These are phyloP conservation scores for Lepiota brunneoincarnata DNA, from an alignment of 768 basidiomycete species.

Conservation along the genomic window DNA sequence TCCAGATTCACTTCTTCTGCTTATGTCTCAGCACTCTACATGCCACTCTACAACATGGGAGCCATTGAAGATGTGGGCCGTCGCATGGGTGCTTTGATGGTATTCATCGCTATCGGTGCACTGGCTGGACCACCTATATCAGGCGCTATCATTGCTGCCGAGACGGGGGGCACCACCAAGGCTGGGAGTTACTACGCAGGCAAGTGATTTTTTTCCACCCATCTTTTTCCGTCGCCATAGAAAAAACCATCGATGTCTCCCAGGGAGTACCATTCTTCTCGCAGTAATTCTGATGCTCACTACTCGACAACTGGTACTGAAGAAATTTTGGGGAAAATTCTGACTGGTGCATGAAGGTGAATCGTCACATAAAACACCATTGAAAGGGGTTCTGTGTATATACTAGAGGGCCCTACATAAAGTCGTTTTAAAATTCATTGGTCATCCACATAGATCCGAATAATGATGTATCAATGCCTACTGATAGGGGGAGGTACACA, in stretches of 20 bases:
- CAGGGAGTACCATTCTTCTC: slow-evolving; percentile 32
- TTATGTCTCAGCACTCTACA: slow-evolving; percentile 43
- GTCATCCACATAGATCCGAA: too few species aligned
- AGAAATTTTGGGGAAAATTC: slow-evolving; percentile 38
- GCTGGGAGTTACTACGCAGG: slow-evolving; percentile 51
- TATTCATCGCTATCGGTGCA: slow-evolving; percentile 50
- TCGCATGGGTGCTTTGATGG: slow-evolving; percentile 53
- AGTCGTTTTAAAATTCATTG: too few species aligned
- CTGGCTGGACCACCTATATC: slow-evolving; percentile 63
- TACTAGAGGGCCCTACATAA: too few species aligned
- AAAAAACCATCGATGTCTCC: neutral
- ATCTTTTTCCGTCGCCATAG: neutral
- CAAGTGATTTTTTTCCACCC: too few species aligned
- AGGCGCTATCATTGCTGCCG: slow-evolving; percentile 49
- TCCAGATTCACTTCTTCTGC: slow-evolving; percentile 47
- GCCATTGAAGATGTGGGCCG: slow-evolving; percentile 52
- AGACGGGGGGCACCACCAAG: slow-evolving; percentile 42
- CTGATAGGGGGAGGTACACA: too few species aligned
- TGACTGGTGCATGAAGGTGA: too few species aligned
- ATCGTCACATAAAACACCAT: too few species aligned
- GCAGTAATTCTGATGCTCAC: slow-evolving; percentile 38
- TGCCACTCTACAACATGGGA: slow-evolving; percentile 51
- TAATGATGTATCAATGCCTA: too few species aligned
- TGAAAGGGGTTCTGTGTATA: too few species aligned
- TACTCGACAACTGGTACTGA: slow-evolving; percentile 37